Evolutionary conservation across 768 basidiomycete genomes (phyloP), one percentile per base, ranked within the genome.

Genomic region (Russula foetens): DNA sequence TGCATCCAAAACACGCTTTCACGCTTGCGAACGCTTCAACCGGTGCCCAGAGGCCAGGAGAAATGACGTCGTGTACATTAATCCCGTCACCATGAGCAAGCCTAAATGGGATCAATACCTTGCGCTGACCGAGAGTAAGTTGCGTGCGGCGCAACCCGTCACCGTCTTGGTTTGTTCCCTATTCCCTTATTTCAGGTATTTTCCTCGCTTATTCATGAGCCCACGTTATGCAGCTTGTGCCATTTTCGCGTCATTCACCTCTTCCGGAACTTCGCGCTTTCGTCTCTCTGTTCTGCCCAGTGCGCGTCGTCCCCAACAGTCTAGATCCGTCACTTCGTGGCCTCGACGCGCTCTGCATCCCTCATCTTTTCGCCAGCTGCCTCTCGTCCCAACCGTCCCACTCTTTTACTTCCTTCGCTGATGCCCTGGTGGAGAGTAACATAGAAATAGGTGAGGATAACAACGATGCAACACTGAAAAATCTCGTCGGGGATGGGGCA

Each of bases 21-120:
- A 99, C 68, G 94, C 95, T 0, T 98, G 96, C 68, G 95, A 98
- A 67, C 81, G 92, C 1, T 86, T 86, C 60, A 75, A 84, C 66
- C 82, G 89, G 11, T 96, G 94, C 66, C 69, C 77, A 11, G 76
- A 80, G 29, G 70, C 55, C 33, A 67, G 67, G 56, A 47, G 82
- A 6, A 77, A 79, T 50, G 78, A 74, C 23, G 84, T 97, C 33
- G 85, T 98, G 0, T 90, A 90, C 60, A 77, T 98, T 54, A 95
- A 95, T 66, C 90, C 93, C 12, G 83, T 89, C 24, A 82, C 80
- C 53, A 87, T 90, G 68, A 84, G 86, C 71, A 76, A 77, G 5
- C 74, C 70, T 2, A 75, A 73, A 21, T 85, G 83, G 75, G 84
- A 84, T 69, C 69, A 75, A 8, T 84, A 83, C 63, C 64, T 71